Percentiles rank a stretch among this genome's conserved stretches.
Evolutionary conservation across 805 yeast species (phyloP).

Genomic region (Ogataea paradorogensis): DNA sequence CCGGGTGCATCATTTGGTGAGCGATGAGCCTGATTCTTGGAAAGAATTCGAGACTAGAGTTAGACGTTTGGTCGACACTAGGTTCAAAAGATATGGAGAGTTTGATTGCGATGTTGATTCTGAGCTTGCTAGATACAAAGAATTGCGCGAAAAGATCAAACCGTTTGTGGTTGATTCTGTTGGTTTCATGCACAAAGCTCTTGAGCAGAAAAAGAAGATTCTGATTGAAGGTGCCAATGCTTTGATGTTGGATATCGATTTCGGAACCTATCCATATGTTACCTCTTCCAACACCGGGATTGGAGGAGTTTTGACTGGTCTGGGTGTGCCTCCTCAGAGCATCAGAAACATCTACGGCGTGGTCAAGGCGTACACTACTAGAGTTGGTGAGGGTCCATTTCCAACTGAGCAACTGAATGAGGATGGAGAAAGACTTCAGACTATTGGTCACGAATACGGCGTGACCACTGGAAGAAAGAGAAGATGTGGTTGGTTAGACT

Average conservation of each 20-base stretch:
- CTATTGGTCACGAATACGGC: slow-evolving; percentile 93
- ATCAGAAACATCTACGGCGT: slow-evolving; percentile 88
- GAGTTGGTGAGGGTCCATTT: slow-evolving; percentile 99
- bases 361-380: slow-evolving; percentile 96
- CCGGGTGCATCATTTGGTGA: slow-evolving; percentile 92
- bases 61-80: slow-evolving; percentile 71
- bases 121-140: slow-evolving; percentile 75
- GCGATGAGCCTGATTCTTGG: slow-evolving; percentile 90
- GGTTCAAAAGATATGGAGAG: slow-evolving; percentile 88
- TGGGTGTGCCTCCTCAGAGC: slow-evolving; percentile 89
- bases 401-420: slow-evolving; percentile 94
- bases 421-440: slow-evolving; percentile 82
- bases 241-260: slow-evolving; percentile 93
- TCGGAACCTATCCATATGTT: slow-evolving; percentile 97
- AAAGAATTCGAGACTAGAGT: slow-evolving; percentile 79
- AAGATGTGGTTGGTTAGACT: slow-evolving; percentile 98
- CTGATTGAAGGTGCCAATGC: slow-evolving; percentile 98
- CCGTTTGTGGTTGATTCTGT: slow-evolving; percentile 96
- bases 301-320: slow-evolving; percentile 97
- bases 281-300: slow-evolving; percentile 95
- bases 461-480: slow-evolving; percentile 99
- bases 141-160: slow-evolving; percentile 65
- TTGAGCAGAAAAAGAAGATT: slow-evolving; percentile 75
- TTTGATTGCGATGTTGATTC: slow-evolving; percentile 83
- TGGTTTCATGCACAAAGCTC: slow-evolving; percentile 74